These are phyloP conservation scores for Zygoascus ofunaensis DNA, from an alignment of 805 yeast species.

Conservation along the genomic window DNA sequence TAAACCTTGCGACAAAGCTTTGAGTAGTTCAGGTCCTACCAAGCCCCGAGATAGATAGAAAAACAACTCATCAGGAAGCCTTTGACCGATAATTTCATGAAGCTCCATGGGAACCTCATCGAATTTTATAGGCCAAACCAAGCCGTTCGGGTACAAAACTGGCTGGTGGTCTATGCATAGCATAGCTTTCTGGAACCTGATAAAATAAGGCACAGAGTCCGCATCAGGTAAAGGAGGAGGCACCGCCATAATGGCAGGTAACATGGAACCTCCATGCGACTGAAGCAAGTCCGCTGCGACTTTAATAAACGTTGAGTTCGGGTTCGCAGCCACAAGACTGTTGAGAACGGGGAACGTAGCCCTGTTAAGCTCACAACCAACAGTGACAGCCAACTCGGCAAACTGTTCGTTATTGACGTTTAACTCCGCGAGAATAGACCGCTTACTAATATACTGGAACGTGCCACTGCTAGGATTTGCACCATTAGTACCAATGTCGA, in stretches of 20 bases:
- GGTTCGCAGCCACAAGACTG: slow-evolving; percentile 14
- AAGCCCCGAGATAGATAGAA: slow-evolving; percentile 77
- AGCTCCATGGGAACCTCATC: slow-evolving; percentile 63
- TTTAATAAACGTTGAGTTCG: slow-evolving; percentile 14
- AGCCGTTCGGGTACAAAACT: slow-evolving; percentile 58
- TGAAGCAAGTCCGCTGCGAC: slow-evolving; percentile 24
- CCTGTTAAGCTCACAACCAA: slow-evolving; percentile 72
- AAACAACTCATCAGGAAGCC: slow-evolving; percentile 76
- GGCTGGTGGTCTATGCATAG: slow-evolving; percentile 67
- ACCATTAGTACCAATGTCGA: slow-evolving; percentile 46
- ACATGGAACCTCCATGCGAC: slow-evolving; percentile 23
- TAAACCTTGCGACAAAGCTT: slow-evolving; percentile 56
- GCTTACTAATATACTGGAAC: slow-evolving; percentile 57
- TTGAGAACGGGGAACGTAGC: slow-evolving; percentile 44
- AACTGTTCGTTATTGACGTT: slow-evolving; percentile 55
- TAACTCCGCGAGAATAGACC: slow-evolving; percentile 51
- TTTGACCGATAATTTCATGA: slow-evolving; percentile 72
- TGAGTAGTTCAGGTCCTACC: slow-evolving; percentile 51
- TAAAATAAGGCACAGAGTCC: slow-evolving; percentile 27
- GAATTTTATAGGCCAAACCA: slow-evolving; percentile 50
- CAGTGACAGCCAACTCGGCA: slow-evolving; percentile 63
- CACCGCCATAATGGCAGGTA: slow-evolving; percentile 21
- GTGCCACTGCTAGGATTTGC: slow-evolving; percentile 30
- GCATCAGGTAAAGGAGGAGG: slow-evolving; percentile 13
- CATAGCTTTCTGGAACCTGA: slow-evolving; percentile 55